Evolutionary conservation across 2,329 filamentous ascomycete genomes (phyloP).

Genomic region (Elsinoe necatrix): DNA sequence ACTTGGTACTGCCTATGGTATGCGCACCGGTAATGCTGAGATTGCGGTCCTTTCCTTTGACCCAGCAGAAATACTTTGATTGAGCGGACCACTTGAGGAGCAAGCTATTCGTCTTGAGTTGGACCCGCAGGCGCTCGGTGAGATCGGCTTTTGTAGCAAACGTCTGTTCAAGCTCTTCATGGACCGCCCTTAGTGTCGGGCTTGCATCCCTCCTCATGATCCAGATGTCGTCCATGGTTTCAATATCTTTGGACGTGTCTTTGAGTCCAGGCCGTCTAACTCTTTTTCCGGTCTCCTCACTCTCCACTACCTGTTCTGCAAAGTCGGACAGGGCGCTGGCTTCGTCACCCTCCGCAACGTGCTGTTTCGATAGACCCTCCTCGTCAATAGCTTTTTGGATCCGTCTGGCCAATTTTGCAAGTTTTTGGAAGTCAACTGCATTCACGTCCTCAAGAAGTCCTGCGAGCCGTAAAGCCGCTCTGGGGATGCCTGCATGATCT

Average conservation of each 20-base stretch:
- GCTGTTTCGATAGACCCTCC: slow-evolving; percentile 74
- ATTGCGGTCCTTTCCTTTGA: slow-evolving; percentile 68
- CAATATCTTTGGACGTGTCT: slow-evolving; percentile 14
- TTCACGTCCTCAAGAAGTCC: slow-evolving; percentile 37
- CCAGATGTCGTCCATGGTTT: slow-evolving; percentile 43
- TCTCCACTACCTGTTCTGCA: slow-evolving; percentile 61
- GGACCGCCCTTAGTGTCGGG: slow-evolving; percentile 54
- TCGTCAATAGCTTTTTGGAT: slow-evolving; percentile 83
- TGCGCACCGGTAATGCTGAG: slow-evolving; percentile 37
- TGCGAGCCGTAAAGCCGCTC: slow-evolving; percentile 16
- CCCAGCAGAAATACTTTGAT: slow-evolving; percentile 81
- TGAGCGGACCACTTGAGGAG: slow-evolving; percentile 79
- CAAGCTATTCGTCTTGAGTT: slow-evolving; percentile 51
- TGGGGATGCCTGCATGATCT: slow-evolving; percentile 31
- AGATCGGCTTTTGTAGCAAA: slow-evolving; percentile 53
- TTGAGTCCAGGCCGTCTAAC: slow-evolving; percentile 18
- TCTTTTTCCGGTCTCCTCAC: slow-evolving; percentile 43
- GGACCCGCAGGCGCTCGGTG: slow-evolving; percentile 51
- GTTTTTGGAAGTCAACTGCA: slow-evolving; percentile 53
- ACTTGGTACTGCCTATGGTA: slow-evolving; percentile 69
- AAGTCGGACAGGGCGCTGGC: slow-evolving; percentile 62
- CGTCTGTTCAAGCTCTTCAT: slow-evolving; percentile 56
- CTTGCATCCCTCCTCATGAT: slow-evolving; percentile 62
- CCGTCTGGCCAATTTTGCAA: slow-evolving; percentile 57
- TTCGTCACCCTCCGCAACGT: slow-evolving; percentile 65